Evolutionary conservation across 345 rosid species (phyloP).

Genomic region (Sonneratia alba): DNA sequence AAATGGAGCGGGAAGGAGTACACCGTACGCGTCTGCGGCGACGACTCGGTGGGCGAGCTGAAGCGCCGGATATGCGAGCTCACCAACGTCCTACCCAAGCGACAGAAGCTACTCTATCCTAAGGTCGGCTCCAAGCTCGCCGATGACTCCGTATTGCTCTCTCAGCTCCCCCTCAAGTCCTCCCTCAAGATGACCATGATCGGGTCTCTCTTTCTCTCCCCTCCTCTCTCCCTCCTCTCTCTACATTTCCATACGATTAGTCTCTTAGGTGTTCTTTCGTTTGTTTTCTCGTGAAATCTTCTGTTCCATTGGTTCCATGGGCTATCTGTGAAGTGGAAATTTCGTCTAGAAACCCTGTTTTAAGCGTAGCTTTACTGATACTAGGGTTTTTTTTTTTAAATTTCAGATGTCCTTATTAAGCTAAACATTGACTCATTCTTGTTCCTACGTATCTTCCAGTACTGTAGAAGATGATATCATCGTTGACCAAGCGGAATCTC

Average conservation of each 20-base stretch:
- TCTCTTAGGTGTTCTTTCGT: not conserved
- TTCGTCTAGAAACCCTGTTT: not conserved
- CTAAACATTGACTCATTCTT: not conserved
- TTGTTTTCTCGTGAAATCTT: not conserved
- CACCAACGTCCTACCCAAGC: constrained; percentile 74
- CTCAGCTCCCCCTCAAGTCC: constrained; percentile 66
- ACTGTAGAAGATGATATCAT: constrained; percentile 85
- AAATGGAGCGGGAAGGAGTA: constrained; percentile 96
- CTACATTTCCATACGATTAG: not conserved
- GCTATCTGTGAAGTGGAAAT: not conserved
- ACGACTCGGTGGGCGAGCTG: constrained; percentile 83
- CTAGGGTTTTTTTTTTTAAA: not conserved
- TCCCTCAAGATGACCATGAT: constrained; percentile 96
- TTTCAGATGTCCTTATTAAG: not conserved
- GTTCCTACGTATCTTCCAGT: constrained; percentile 21
- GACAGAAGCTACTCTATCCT: constrained; percentile 95
- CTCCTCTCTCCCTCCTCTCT: not conserved
- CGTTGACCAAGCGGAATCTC: constrained; percentile 68
- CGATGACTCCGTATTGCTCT: constrained; percentile 63
- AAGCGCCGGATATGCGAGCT: constrained; percentile 83
- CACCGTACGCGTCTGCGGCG: constrained; percentile 73
- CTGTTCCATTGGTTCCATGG: not conserved
- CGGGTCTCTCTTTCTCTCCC: constrained; percentile 31
- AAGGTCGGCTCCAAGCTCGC: constrained; percentile 79
- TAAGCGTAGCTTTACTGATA: not conserved